A percentile compares a stretch with the other conserved stretches of the same genome.
Conservation (phyloP, 352 stramenopile species). For the Pythium dissotocum region DNA sequence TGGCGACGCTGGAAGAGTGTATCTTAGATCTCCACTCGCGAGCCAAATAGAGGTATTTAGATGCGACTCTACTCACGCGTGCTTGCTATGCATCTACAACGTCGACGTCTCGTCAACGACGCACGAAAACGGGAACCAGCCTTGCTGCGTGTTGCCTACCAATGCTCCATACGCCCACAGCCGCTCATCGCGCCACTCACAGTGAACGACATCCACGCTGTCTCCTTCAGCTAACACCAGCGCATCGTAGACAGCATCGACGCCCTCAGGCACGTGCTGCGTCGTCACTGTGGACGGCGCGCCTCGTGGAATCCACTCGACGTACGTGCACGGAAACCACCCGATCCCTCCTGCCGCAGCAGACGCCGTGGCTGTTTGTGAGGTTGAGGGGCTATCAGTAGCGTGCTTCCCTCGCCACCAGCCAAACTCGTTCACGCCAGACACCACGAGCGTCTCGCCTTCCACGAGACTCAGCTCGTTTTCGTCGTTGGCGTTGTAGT, state of each 20-base stretch:
- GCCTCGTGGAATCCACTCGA: conserved; percentile 31
- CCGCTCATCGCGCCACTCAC: conserved; percentile 28
- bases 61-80: background rate
- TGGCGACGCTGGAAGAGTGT: conserved; percentile 43
- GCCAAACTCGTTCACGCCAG: conserved; percentile 41
- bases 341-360: conserved; percentile 9
- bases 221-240: conserved; percentile 16
- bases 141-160: background rate
- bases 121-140: conserved; percentile 36
- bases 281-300: conserved; percentile 11
- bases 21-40: conserved; percentile 18
- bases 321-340: conserved; percentile 61
- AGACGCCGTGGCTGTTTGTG: background rate
- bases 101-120: conserved; percentile 13
- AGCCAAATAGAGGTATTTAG: conserved; percentile 25
- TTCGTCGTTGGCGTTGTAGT: conserved; percentile 32
- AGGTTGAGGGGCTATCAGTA: too few relatives aligned
- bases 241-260: background rate
- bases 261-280: background rate
- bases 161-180: conserved; percentile 28
- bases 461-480: conserved; percentile 36
- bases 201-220: conserved; percentile 23
- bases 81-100: background rate
- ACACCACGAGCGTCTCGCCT: conserved; percentile 34
- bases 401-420: conserved; percentile 40